These are phyloP conservation scores for Ambrosiella xylebori DNA, from an alignment of 2,329 filamentous ascomycete species.

Conservation along the genomic window DNA sequence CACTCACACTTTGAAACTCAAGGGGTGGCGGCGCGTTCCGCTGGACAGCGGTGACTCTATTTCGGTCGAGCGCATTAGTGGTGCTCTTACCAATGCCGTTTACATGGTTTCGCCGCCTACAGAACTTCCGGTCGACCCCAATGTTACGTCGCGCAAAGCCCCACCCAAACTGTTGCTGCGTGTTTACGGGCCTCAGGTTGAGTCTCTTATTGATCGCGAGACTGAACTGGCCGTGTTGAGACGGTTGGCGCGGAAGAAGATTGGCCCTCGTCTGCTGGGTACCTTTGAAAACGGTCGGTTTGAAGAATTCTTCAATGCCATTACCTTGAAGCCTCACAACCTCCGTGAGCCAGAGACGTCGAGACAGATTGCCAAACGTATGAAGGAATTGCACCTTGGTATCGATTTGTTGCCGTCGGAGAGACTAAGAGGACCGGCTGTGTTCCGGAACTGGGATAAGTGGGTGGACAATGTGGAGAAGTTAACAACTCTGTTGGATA, in stretches of 20 bases:
- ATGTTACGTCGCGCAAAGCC: constrained; percentile 22
- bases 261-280: constrained; percentile 76
- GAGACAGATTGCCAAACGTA: constrained; percentile 87
- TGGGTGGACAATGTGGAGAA: constrained; percentile 56
- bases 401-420: constrained; percentile 72
- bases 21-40: constrained; percentile 76
- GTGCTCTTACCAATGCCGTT: constrained; percentile 87
- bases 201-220: constrained; percentile 87
- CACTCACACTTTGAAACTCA: constrained; percentile 72
- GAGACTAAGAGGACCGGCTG: constrained; percentile 57
- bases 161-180: constrained; percentile 64
- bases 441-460: constrained; percentile 89
- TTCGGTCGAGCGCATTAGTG: constrained; percentile 61
- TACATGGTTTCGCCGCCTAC: constrained; percentile 78
- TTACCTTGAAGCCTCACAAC: constrained; percentile 58
- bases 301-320: constrained; percentile 81
- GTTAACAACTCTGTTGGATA: constrained; percentile 38
- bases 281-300: constrained; percentile 92
- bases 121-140: constrained; percentile 18
- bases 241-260: constrained; percentile 76
- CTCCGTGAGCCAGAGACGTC: constrained; percentile 69
- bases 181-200: constrained; percentile 87
- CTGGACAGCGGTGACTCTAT: constrained; percentile 52
- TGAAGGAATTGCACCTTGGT: constrained; percentile 89
- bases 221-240: constrained; percentile 74